phyloP scores from a whole-genome alignment of 148 eudicot genomes.

The Vaccinium myrtillus region DNA sequence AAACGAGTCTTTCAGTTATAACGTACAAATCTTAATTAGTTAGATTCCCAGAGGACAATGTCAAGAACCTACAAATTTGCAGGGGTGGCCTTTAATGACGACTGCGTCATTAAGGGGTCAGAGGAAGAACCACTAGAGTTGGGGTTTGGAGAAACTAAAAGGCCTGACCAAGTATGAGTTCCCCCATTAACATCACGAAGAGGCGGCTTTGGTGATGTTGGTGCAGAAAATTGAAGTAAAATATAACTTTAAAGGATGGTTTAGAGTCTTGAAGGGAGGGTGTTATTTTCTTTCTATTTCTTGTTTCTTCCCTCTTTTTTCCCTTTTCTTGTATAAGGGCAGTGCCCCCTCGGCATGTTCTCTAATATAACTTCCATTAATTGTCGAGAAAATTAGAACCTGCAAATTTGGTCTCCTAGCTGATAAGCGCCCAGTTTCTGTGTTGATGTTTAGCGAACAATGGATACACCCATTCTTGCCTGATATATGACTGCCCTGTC shows the following conservation, averaged over 20 bases:
- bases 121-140: background rate
- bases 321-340: background rate
- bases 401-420: slow-evolving; percentile 98
- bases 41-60: background rate
- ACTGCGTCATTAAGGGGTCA: background rate
- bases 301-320: slow-evolving; percentile 1
- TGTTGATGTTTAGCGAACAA: slow-evolving; percentile 95
- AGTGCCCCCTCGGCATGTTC: background rate
- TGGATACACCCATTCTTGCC: slow-evolving; percentile 90
- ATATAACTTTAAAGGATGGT: background rate
- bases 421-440: slow-evolving; percentile 96
- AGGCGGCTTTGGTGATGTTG: background rate
- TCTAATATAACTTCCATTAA: background rate
- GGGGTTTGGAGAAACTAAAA: background rate
- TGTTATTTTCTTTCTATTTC: background rate
- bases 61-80: slow-evolving; percentile 73
- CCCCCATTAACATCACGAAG: background rate
- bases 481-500: slow-evolving; percentile 77
- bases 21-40: background rate
- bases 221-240: background rate
- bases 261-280: background rate
- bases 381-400: slow-evolving; percentile 31
- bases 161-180: background rate
- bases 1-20: background rate
- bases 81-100: background rate